phyloP scores from a whole-genome alignment of 805 yeast genomes.

The Candida ponderosae region DNA sequence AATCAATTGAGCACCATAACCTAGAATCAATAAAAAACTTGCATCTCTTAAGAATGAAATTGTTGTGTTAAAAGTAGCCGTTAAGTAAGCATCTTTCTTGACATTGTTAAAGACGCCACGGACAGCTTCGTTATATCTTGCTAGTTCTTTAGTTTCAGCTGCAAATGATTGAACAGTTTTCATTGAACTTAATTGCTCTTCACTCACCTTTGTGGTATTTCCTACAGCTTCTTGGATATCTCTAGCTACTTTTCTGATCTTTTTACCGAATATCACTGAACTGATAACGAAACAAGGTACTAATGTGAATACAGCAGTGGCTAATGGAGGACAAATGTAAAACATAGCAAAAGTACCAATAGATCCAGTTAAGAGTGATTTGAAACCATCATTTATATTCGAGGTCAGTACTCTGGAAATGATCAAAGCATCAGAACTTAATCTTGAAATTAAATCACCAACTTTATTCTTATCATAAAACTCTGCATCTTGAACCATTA shows the following conservation, averaged over 20 bases:
- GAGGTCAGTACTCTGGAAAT: conserved; percentile 86
- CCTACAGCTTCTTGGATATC: conserved; percentile 85
- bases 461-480: conserved; percentile 92
- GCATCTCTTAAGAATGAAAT: conserved; percentile 84
- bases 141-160: conserved; percentile 75
- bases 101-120: conserved; percentile 60
- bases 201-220: conserved; percentile 78
- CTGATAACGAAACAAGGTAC: conserved; percentile 78
- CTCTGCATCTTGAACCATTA: conserved; percentile 83
- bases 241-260: conserved; percentile 68
- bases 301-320: conserved; percentile 69
- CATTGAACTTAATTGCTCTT: conserved; percentile 83
- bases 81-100: conserved; percentile 68
- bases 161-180: conserved; percentile 90
- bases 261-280: conserved; percentile 75
- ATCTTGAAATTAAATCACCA: conserved; percentile 87
- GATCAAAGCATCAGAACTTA: conserved; percentile 84
- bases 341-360: conserved; percentile 92
- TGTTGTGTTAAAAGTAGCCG: conserved; percentile 70
- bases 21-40: conserved; percentile 65
- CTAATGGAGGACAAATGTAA: conserved; percentile 71
- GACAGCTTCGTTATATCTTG: conserved; percentile 68
- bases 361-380: conserved; percentile 73
- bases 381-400: conserved; percentile 84
- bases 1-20: conserved; percentile 80